A percentile compares a stretch with the other conserved stretches of the same genome.
Conservation (phyloP, 2,329 filamentous ascomycete species). For the Sarocladiaceae sp. region DNA sequence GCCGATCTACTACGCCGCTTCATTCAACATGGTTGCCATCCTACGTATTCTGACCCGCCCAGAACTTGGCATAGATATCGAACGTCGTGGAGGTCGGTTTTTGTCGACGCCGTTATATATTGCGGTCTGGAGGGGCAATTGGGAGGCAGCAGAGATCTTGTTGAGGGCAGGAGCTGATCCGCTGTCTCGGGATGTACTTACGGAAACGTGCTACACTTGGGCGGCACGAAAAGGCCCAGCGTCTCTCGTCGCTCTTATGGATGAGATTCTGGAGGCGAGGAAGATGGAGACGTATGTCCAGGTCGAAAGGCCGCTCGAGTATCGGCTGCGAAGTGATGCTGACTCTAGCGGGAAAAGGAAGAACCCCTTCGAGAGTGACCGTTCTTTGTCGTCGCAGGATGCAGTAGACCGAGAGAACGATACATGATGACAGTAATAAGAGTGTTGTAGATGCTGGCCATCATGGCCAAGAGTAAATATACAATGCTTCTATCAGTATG, state of each 20-base stretch:
- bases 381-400: neutral
- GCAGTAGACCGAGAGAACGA: neutral
- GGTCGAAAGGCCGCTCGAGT: too few species aligned
- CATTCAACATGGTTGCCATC: constrained; percentile 20
- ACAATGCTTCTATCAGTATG: constrained; percentile 9
- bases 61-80: constrained; percentile 15
- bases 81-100: constrained; percentile 17
- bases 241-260: neutral
- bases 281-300: neutral
- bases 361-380: neutral
- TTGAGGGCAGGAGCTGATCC: constrained; percentile 20
- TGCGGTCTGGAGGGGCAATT: constrained; percentile 16
- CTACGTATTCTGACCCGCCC: constrained; percentile 16
- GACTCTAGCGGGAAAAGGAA: too few species aligned
- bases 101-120: constrained; percentile 18
- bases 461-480: neutral
- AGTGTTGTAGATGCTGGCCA: neutral
- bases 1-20: constrained; percentile 21
- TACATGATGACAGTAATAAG: neutral
- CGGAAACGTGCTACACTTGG: neutral
- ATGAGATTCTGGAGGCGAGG: constrained; percentile 7
- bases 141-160: constrained; percentile 18
- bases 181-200: neutral
- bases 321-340: too few species aligned
- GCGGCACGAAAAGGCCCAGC: neutral